These are phyloP conservation scores for Colletotrichum camelliae DNA, from an alignment of 2,329 filamentous ascomycete genomes.

Conservation along the genomic window DNA sequence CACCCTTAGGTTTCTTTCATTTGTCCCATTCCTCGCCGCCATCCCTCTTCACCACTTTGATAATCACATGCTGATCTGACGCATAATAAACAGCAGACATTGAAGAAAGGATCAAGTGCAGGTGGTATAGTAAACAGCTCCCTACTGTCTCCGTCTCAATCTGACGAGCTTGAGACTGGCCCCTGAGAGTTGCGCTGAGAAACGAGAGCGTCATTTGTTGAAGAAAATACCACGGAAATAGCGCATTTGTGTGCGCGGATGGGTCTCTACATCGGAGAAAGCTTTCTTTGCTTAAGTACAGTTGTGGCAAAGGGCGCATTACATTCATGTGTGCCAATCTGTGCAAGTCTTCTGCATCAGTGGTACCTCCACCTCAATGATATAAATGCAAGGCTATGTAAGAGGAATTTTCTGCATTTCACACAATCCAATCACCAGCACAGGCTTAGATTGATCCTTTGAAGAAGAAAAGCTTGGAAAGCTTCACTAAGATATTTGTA, in stretches of 20 bases:
- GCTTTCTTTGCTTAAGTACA: neutral
- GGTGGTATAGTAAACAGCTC: neutral
- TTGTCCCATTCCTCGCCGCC: too few species aligned
- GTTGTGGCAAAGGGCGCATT: neutral
- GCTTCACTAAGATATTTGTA: too few species aligned
- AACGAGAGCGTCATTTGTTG: neutral
- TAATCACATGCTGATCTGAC: neutral
- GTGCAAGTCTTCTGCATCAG: too few species aligned
- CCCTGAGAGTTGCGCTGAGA: too few species aligned
- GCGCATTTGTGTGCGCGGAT: neutral
- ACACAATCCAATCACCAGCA: too few species aligned
- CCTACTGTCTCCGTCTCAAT: neutral
- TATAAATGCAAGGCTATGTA: neutral
- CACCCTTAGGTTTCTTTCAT: neutral
- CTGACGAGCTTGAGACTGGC: neutral
- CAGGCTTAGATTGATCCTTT: too few species aligned
- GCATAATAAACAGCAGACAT: neutral
- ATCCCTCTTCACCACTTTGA: too few species aligned
- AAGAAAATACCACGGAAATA: accelerated
- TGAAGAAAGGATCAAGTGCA: neutral
- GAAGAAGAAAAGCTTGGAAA: too few species aligned
- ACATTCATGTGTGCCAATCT: too few species aligned
- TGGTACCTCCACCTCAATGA: neutral
- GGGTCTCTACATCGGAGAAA: neutral
- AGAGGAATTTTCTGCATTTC: too few species aligned